phyloP scores from a whole-genome alignment of 2,329 filamentous ascomycete species.

The Akanthomyces muscarius region DNA sequence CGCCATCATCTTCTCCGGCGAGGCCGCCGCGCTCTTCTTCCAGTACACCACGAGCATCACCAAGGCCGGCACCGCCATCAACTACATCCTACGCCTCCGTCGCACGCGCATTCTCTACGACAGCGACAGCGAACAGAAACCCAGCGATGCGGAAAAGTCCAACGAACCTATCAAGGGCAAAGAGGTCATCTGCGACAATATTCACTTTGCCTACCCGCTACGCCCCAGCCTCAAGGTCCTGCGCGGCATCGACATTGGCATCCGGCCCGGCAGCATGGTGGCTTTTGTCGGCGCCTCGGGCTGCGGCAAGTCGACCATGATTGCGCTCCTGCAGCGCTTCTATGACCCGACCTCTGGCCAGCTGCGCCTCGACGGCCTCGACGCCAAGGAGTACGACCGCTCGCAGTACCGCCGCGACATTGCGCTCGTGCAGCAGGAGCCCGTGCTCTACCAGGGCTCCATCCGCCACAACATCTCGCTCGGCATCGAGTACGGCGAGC shows the following conservation, averaged over 20 bases:
- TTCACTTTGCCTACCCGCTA: slow-evolving; percentile 56
- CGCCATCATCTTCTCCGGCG: slow-evolving; percentile 43
- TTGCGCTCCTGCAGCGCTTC: slow-evolving; percentile 47
- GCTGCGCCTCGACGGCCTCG: slow-evolving; percentile 28
- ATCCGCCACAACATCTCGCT: slow-evolving; percentile 54
- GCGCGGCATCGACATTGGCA: slow-evolving; percentile 36
- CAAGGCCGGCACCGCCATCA: slow-evolving; percentile 44
- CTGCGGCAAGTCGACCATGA: slow-evolving; percentile 58
- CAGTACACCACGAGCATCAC: slow-evolving; percentile 49
- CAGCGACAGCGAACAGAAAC: slow-evolving; percentile 23
- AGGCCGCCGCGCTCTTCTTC: slow-evolving; percentile 40
- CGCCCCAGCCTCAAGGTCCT: slow-evolving; percentile 34
- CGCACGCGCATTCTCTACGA: slow-evolving; percentile 29
- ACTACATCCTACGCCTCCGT: slow-evolving; percentile 45
- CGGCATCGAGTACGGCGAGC: slow-evolving; percentile 35
- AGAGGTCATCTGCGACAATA: slow-evolving; percentile 45
- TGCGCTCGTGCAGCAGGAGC: slow-evolving; percentile 40
- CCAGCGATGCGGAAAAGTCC: background rate
- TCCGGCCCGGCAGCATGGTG: slow-evolving; percentile 45
- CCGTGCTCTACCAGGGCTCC: slow-evolving; percentile 44
- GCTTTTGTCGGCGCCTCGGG: slow-evolving; percentile 56
- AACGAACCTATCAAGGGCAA: slow-evolving; percentile 25
- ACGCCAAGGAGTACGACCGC: slow-evolving; percentile 29
- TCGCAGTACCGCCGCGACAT: slow-evolving; percentile 32
- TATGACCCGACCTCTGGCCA: slow-evolving; percentile 34